These are phyloP conservation scores for Gonium pectorale DNA, from an alignment of 139 green algal genomes.

Conservation along the genomic window DNA sequence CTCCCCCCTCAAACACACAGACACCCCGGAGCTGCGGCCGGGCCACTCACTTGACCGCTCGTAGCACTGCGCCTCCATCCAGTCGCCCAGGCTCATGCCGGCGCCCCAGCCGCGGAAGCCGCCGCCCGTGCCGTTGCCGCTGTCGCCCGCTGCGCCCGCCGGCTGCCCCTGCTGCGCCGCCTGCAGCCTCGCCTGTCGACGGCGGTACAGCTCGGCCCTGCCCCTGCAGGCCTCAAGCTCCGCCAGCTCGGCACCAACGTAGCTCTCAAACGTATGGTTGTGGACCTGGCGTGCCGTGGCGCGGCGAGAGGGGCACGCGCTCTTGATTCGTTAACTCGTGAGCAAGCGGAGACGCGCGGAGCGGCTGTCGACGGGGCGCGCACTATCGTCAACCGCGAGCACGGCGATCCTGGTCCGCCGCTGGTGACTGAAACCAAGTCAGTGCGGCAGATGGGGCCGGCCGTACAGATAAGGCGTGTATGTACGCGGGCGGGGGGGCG, in stretches of 20 bases:
- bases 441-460: no score
- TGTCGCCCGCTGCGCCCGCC: background rate
- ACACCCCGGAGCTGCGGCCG: background rate
- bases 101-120: background rate
- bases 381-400: no score
- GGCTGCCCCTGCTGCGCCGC: background rate
- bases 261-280: background rate
- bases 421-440: no score
- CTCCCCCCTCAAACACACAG: background rate
- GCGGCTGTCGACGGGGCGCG: no score
- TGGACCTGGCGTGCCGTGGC: background rate
- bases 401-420: no score
- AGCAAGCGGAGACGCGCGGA: no score
- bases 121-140: background rate
- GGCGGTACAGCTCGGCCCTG: background rate
- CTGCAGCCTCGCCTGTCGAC: background rate
- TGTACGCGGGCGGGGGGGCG: no score
- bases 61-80: slow-evolving; percentile 23
- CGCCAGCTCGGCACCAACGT: background rate
- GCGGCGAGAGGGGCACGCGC: no score
- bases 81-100: background rate
- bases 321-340: no score
- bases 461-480: no score
- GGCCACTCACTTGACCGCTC: background rate
- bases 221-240: background rate